Percentiles rank a stretch among this genome's conserved stretches.
Conservation (phyloP, 1,284 basidiomycete genomes). For the Malassezia obtusa region DNA sequence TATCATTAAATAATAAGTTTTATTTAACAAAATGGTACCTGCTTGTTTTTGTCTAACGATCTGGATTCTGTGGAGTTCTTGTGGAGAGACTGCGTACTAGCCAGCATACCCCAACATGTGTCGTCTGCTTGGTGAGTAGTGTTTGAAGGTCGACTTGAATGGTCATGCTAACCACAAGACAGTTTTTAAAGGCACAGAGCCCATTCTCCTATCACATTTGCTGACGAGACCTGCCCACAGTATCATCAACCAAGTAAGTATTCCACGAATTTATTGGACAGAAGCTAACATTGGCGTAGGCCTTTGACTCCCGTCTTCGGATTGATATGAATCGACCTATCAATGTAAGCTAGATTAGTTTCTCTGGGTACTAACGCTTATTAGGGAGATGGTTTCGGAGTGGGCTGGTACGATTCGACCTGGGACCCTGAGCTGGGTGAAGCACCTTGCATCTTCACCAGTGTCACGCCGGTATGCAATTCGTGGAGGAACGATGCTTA, state of each 20-base stretch:
- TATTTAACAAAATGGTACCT: too few relatives aligned
- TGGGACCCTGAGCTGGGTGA: slow-evolving; percentile 25
- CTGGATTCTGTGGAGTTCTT: too few relatives aligned
- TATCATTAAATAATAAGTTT: too few relatives aligned
- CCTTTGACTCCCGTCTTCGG: slow-evolving; percentile 39
- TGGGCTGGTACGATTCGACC: slow-evolving; percentile 58
- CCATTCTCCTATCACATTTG: slow-evolving; percentile 53
- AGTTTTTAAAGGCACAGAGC: slow-evolving; percentile 40
- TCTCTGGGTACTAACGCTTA: not conserved
- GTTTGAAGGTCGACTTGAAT: too few relatives aligned
- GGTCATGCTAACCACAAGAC: slow-evolving; percentile 5
- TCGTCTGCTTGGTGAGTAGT: slow-evolving; percentile 22
- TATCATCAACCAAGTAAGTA: slow-evolving; percentile 53
- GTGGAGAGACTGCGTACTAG: not conserved
- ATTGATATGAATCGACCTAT: slow-evolving; percentile 50
- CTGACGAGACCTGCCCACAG: slow-evolving; percentile 84
- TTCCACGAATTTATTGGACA: not conserved
- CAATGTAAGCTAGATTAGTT: slow-evolving; percentile 16
- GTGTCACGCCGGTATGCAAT: slow-evolving; percentile 59
- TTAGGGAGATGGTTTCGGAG: slow-evolving; percentile 83
- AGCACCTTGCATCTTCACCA: slow-evolving; percentile 83
- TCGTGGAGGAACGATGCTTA: not conserved
- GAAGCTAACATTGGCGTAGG: slow-evolving; percentile 6
- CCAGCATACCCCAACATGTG: slow-evolving; percentile 18
- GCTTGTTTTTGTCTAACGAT: too few relatives aligned